Percentiles rank a stretch among this genome's conserved stretches.
These are phyloP conservation scores for Aspergillus ochraceus DNA, from an alignment of 2,329 filamentous ascomycete genomes.

Conservation along the genomic window DNA sequence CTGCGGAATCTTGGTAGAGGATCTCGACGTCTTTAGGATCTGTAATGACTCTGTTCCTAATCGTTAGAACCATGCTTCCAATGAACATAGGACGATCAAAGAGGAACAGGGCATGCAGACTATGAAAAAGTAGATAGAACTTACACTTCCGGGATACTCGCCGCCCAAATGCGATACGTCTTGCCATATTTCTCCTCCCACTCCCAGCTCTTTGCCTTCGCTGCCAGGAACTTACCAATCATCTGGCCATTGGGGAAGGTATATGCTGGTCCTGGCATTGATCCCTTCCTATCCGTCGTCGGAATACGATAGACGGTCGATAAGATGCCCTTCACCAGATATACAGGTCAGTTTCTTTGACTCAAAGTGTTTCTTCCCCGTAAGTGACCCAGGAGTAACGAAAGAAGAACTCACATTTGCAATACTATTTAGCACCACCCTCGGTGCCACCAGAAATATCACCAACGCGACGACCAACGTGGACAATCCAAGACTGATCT, in stretches of 20 bases:
- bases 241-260: not conserved
- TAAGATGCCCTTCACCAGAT: not conserved
- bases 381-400: not conserved
- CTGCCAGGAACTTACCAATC: not conserved
- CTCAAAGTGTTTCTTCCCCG: too few species aligned
- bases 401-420: not conserved
- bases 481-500: not conserved
- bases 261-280: not conserved
- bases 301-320: not conserved
- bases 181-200: slow-evolving; percentile 3
- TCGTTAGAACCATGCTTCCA: not conserved
- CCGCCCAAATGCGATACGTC: slow-evolving; percentile 4
- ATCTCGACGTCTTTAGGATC: not conserved
- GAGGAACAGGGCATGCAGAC: not conserved
- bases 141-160: slow-evolving; percentile 3
- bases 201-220: not conserved
- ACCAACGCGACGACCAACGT: not conserved
- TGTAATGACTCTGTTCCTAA: not conserved
- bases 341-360: not conserved
- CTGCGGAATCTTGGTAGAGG: not conserved
- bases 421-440: not conserved
- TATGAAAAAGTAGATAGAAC: not conserved
- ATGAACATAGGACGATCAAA: not conserved
- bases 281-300: not conserved
- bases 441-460: not conserved